Evolutionary conservation across 345 rosid genomes (phyloP), one percentile per base, ranked within the genome.

Genomic region (Punica granatum): DNA sequence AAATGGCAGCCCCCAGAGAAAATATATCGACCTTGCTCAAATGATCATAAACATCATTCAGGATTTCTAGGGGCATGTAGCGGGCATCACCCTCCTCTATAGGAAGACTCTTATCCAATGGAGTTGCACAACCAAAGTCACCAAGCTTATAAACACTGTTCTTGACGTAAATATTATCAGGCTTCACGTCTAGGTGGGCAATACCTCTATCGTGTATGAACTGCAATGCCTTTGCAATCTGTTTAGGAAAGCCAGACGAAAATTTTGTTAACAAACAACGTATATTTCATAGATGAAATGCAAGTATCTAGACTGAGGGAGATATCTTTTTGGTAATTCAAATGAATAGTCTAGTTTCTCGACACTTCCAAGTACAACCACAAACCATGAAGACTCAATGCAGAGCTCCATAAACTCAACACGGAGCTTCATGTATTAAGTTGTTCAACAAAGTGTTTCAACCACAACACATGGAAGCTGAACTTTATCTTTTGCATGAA

Each of bases 31-130:
- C 99, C 82, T 92, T 95, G 75, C 90, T 90, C 0, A 95, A 88
- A 78, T 90, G 88, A 67, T 87, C 86, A 71, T 85, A 90, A 67
- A 84, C 73, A 71, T 95, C 99, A 60, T 90, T 95, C 70, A 95
- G 78, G 76, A 95, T 90, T 74, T 95, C 99, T 73, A 85, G 99
- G 51, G 99, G 99, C 99, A 95, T 95, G 78, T 95, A 95, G 30
- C 97, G 96, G 49, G 92, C 99, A 80, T 95, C 99, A 13, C 98
- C 99, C 82, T 95, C 99, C 69, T 95, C 98, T 60, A 95, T 70
- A 44, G 97, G 91, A 48, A 95, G 80, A 78, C 88, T 92, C 81
- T 81, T 83, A 69, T 92, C 79, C 26, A 92, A 84, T 53, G 83
- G 90, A 37, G 96, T 95, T 31, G 99, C 97, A 77, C 94, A 92